These are phyloP conservation scores for Samsoniella hepiali DNA, from an alignment of 2,329 filamentous ascomycete genomes.

Conservation along the genomic window DNA sequence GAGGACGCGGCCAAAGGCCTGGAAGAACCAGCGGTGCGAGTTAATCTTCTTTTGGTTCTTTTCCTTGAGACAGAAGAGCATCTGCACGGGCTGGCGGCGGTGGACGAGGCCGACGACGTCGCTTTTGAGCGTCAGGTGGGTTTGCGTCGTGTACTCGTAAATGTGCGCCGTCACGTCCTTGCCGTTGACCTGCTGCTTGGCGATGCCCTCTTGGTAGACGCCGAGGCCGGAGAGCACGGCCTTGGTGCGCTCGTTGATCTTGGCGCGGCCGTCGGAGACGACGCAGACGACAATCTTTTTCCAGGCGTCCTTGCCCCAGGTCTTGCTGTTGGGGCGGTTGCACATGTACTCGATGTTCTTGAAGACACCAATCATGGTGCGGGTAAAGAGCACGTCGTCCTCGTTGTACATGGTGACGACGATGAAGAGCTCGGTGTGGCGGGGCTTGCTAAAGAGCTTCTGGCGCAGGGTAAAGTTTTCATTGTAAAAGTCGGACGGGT, in stretches of 20 bases:
- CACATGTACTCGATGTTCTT: constrained; percentile 99
- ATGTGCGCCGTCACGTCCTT: constrained; percentile 97
- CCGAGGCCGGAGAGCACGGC: constrained; percentile 89
- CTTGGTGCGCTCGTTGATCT: constrained; percentile 90
- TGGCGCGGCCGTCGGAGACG: constrained; percentile 92
- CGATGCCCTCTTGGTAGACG: constrained; percentile 97
- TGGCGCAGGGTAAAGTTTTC: constrained; percentile 90
- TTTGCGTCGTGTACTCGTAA: constrained; percentile 90
- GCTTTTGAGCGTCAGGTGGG: constrained; percentile 85
- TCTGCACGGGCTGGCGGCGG: constrained; percentile 86
- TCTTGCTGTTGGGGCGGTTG: constrained; percentile 86
- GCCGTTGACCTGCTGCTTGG: constrained; percentile 94
- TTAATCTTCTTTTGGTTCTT: constrained; percentile 99
- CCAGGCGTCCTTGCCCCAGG: constrained; percentile 98
- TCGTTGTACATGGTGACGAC: constrained; percentile 99
- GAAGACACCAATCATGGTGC: constrained; percentile 94
- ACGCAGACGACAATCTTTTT: constrained; percentile 99
- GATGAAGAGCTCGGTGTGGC: constrained; percentile 93
- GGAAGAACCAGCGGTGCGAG: constrained; percentile 98
- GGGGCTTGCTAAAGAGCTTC: constrained; percentile 84
- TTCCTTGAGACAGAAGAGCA: constrained; percentile 97
- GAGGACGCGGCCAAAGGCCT: constrained; percentile 87
- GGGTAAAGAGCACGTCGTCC: constrained; percentile 90
- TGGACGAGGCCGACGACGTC: constrained; percentile 80
- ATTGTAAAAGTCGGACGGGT: constrained; percentile 82